phyloP scores from a whole-genome alignment of 371 early-diverging fungal species.

The Mortierella sp. region DNA sequence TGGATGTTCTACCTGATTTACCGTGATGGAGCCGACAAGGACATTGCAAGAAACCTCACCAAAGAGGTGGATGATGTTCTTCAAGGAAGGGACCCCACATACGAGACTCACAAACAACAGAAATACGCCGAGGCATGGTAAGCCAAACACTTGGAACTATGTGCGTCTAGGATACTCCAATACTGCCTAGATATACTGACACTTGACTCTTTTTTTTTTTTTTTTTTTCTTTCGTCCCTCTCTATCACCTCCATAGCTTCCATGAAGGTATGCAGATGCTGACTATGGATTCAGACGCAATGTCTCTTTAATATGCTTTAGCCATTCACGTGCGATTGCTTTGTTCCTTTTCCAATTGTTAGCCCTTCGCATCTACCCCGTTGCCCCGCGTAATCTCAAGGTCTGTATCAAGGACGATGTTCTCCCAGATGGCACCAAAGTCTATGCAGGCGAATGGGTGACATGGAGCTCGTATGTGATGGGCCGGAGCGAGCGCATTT shows the following conservation, averaged over 20 bases:
- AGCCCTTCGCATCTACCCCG: conserved; percentile 10
- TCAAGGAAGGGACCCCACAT: conserved; percentile 17
- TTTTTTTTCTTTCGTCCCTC: too few relatives aligned
- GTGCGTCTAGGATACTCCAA: too few relatives aligned
- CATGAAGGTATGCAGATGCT: too few relatives aligned
- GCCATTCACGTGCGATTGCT: neutral
- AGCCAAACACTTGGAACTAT: neutral
- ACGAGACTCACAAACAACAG: conserved; percentile 25
- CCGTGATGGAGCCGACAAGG: conserved; percentile 8
- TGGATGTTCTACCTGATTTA: conserved; percentile 71
- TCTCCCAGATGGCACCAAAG: conserved; percentile 69
- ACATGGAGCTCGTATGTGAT: conserved; percentile 63
- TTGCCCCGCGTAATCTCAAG: conserved; percentile 61
- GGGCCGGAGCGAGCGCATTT: conserved; percentile 64
- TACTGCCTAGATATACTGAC: too few relatives aligned
- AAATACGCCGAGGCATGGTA: conserved; percentile 50
- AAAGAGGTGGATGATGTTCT: conserved; percentile 27
- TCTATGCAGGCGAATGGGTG: conserved; percentile 64
- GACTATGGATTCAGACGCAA: too few relatives aligned
- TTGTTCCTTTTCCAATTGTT: neutral
- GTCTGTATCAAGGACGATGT: conserved; percentile 64
- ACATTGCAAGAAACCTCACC: conserved; percentile 3
- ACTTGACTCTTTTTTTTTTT: too few relatives aligned
- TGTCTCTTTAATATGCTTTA: too few relatives aligned
- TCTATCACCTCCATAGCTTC: too few relatives aligned